Percentiles rank a stretch among this genome's conserved stretches.
Evolutionary conservation across 345 rosid species (phyloP).

Genomic region (Kernera saxatilis): DNA sequence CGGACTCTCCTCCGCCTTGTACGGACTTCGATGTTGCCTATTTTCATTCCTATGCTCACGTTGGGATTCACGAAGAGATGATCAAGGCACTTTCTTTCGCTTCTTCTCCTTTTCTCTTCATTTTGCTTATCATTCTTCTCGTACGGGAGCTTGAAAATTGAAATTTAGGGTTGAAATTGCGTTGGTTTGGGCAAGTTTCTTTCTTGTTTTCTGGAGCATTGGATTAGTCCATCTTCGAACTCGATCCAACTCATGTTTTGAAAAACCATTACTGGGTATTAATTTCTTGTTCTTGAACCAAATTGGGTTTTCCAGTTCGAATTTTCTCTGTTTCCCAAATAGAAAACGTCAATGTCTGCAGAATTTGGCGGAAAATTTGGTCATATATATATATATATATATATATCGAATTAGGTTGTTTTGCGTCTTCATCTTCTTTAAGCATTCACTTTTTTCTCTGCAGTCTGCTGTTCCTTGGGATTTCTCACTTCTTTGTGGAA

Average conservation of each 20-base stretch:
- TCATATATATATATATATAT: neutral
- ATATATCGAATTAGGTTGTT: neutral
- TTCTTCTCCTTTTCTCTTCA: neutral
- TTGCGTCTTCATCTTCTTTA: neutral
- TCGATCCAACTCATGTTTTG: neutral
- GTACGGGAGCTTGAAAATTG: neutral
- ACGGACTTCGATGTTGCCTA: constrained; percentile 92
- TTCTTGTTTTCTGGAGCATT: neutral
- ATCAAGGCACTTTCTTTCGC: constrained; percentile 49
- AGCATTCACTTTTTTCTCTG: neutral
- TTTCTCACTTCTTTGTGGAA: constrained; percentile 22
- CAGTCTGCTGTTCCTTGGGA: neutral
- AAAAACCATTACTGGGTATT: neutral
- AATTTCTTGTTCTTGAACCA: neutral
- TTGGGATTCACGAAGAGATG: constrained; percentile 97
- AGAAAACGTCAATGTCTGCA: neutral
- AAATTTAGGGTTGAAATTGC: neutral
- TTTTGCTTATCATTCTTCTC: neutral
- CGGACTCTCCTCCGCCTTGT: constrained; percentile 34
- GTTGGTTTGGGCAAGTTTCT: neutral
- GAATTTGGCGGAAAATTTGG: neutral
- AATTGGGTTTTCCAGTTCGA: neutral
- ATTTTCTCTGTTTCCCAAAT: neutral
- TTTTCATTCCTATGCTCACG: constrained; percentile 84
- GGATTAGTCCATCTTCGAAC: neutral